A percentile compares a stretch with the other conserved stretches of the same genome.
phyloP scores from a whole-genome alignment of 257 asterid genomes.

The Nicotiana otophora region DNA sequence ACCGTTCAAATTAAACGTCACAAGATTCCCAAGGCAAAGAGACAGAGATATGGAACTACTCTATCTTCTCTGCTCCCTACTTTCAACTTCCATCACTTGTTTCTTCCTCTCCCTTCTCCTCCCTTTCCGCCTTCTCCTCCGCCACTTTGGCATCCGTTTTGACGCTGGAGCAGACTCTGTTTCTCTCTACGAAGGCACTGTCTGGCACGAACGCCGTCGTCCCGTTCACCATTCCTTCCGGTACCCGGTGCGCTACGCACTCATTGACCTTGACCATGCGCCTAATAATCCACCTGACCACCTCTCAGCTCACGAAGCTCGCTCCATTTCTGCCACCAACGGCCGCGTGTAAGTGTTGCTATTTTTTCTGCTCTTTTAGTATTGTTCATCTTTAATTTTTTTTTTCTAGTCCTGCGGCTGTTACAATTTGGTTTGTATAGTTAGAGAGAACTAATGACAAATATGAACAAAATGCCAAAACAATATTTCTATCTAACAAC shows the following conservation, averaged over 20 bases:
- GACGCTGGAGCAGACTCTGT: slow-evolving; percentile 16
- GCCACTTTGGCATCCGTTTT: slow-evolving; percentile 22
- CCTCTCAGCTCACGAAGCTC: slow-evolving; percentile 62
- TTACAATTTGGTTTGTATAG: too few species aligned
- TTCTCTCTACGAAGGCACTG: slow-evolving; percentile 66
- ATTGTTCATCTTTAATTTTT: too few species aligned
- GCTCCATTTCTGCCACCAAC: slow-evolving; percentile 48
- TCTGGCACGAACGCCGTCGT: slow-evolving; percentile 91
- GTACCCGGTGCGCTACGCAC: slow-evolving; percentile 79
- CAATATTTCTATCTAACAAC: too few species aligned
- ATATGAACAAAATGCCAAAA: too few species aligned
- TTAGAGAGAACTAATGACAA: too few species aligned
- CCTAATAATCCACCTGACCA: slow-evolving; percentile 40
- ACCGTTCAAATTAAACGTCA: not conserved
- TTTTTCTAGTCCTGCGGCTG: too few species aligned
- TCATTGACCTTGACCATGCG: slow-evolving; percentile 62
- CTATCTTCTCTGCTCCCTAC: slow-evolving; percentile 55
- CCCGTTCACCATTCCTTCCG: slow-evolving; percentile 86
- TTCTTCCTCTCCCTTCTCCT: slow-evolving; percentile 47
- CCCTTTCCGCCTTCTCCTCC: slow-evolving; percentile 44
- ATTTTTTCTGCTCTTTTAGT: not conserved
- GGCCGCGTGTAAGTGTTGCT: slow-evolving; percentile 65
- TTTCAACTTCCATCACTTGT: slow-evolving; percentile 49
- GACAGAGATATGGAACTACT: slow-evolving; percentile 54
- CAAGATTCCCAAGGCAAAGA: too few species aligned